phyloP scores from a whole-genome alignment of 176 grass and related monocot genomes.

The Hordeum vulgare region DNA sequence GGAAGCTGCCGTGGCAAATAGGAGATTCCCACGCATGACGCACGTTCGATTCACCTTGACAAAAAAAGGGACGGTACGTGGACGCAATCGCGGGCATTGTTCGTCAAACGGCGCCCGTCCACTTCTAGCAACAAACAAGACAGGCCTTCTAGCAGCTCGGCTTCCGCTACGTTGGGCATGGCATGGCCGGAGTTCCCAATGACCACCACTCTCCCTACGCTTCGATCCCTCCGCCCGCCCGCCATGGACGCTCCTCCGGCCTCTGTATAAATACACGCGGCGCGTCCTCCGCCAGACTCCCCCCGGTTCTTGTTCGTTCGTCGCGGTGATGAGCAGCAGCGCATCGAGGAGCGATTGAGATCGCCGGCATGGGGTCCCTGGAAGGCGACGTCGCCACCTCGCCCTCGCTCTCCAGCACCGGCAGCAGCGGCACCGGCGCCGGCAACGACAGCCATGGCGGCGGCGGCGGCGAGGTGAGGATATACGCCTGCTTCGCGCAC shows the following conservation, averaged over 20 bases:
- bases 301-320: neutral
- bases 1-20: too few relatives aligned
- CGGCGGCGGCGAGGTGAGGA: constrained; percentile 6
- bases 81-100: neutral
- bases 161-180: neutral
- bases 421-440: constrained; percentile 14
- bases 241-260: neutral
- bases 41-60: neutral
- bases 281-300: constrained; percentile 15
- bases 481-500: constrained; percentile 41
- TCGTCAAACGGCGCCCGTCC: neutral
- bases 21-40: too few relatives aligned
- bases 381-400: constrained; percentile 22
- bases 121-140: constrained; percentile 27
- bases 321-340: neutral
- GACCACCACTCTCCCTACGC: neutral
- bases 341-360: neutral
- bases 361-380: constrained; percentile 36
- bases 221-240: constrained; percentile 24
- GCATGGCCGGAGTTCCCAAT: constrained; percentile 31
- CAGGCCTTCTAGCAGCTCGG: constrained; percentile 7
- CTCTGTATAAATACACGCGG: neutral
- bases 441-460: neutral
- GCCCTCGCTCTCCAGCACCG: constrained; percentile 28
- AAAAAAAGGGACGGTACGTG: neutral